Base-by-base conservation (phyloP, 2,329 filamentous ascomycete genomes). In the Eurotiales sp. region DNA sequence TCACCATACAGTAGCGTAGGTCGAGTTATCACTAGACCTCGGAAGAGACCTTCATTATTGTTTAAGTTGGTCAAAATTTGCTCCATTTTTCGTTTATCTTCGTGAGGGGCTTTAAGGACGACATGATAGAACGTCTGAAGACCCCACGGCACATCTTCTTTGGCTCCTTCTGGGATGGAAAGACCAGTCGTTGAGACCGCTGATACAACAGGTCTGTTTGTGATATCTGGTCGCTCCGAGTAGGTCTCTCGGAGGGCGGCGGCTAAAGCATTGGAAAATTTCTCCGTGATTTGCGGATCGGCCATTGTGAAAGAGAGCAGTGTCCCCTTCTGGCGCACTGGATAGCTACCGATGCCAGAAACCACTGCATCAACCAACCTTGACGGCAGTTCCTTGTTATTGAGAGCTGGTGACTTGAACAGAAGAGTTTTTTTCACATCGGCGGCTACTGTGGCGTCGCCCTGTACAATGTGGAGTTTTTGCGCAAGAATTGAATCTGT, bases 401-500 rank as follows among this genome's bases (percentile, higher is more conserved):
- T 12, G 19, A 12, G 53, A 19, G 52, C 52, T 25, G 58, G 60
- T 21, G 46, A 41, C 0, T 60, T 55, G 17, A 62, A 58, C 15
- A 68, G 57, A 17, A 77, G 60, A 0, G 71, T 65, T 14, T 64
- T 51, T 32, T 71, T 68, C 15, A 80, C 71, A 17, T 68, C 67
- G 3, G 58, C 50, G 29, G 69, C 34, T 55, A 78, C 69, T 44
- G 71, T 72, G 22, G 72, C 71, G 57, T 76, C 68, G 55, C 79
- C 79, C 56, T 72, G 34, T 52, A 77, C 64, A 51, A 80, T 73
- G 52, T 69, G 75, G 29, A 81, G 72, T 50, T 76, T 61, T 27
- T 57, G 53, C 55, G 66, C 49, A 51, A 76, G 51, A 44, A 59
- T 58, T 10, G 62, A 54, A 17, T 64, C 46, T 22, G 70, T 59